phyloP scores from a whole-genome alignment of 129 eudicot species.

The Helianthus tuberosus region DNA sequence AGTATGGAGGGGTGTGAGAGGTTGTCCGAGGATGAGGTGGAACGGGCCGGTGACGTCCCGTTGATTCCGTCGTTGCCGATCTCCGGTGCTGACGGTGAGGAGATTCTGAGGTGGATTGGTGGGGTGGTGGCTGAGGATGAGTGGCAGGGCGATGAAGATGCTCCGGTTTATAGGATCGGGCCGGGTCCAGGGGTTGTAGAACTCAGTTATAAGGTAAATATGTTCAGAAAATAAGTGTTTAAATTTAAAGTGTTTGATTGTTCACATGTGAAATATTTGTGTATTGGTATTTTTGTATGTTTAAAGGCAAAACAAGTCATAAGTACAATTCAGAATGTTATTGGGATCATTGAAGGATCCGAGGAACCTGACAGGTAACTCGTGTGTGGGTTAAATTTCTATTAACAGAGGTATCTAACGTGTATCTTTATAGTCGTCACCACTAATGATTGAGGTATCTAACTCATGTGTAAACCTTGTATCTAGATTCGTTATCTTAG shows the following conservation, averaged over 20 bases:
- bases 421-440: too few species aligned
- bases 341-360: conserved; percentile 17
- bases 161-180: conserved; percentile 75
- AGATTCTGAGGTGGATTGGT: conserved; percentile 57
- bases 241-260: too few species aligned
- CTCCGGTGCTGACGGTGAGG: conserved; percentile 79
- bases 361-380: conserved; percentile 26
- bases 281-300: not conserved
- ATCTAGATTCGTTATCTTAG: conserved; percentile 70
- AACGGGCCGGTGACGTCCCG: conserved; percentile 73
- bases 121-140: conserved; percentile 65
- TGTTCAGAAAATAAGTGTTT: too few species aligned
- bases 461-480: not conserved
- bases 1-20: conserved; percentile 62
- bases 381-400: too few species aligned
- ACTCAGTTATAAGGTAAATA: conserved; percentile 57
- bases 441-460: too few species aligned
- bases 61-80: conserved; percentile 79
- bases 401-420: too few species aligned
- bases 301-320: conserved; percentile 74
- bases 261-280: too few species aligned
- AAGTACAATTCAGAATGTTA: conserved; percentile 67
- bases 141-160: conserved; percentile 85
- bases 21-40: conserved; percentile 58
- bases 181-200: conserved; percentile 79